Conservation (phyloP, 495 filamentous ascomycete genomes). For the Annulohypoxylon maeteangense region DNA sequence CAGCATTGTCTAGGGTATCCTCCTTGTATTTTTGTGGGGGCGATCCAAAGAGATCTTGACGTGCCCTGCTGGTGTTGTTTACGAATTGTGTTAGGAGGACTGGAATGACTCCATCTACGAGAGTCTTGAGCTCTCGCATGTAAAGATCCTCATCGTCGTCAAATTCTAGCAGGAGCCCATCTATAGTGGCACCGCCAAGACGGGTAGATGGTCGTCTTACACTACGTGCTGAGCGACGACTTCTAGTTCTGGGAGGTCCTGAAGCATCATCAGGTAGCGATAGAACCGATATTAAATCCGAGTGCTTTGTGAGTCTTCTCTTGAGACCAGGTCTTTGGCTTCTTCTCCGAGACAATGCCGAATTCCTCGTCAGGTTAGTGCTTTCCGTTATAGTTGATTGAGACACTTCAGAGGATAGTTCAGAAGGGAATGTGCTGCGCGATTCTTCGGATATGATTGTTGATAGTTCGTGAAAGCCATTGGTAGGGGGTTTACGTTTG, state of each 20-base stretch:
- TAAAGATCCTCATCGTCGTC: constrained; percentile 88
- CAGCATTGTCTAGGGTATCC: constrained; percentile 76
- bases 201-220: constrained; percentile 76
- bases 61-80: constrained; percentile 72
- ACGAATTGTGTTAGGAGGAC: constrained; percentile 88
- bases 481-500: constrained; percentile 69
- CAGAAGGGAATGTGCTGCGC: constrained; percentile 59
- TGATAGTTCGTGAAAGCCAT: constrained; percentile 74
- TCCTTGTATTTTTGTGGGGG: constrained; percentile 42
- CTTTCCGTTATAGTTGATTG: constrained; percentile 62
- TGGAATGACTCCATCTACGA: constrained; percentile 96
- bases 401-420: constrained; percentile 56
- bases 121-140: constrained; percentile 87
- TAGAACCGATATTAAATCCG: constrained; percentile 91
- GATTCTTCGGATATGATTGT: constrained; percentile 76
- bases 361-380: constrained; percentile 51
- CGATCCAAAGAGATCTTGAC: constrained; percentile 71
- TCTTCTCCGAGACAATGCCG: constrained; percentile 51
- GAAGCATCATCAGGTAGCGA: constrained; percentile 76
- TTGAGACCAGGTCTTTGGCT: constrained; percentile 66
- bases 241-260: constrained; percentile 58
- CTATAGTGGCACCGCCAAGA: constrained; percentile 71
- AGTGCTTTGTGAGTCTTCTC: constrained; percentile 86
- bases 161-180: constrained; percentile 83
- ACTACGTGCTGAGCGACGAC: constrained; percentile 75